phyloP scores from a whole-genome alignment of 2,329 filamentous ascomycete species.

The Neophaeococcomyces mojaviensis region DNA sequence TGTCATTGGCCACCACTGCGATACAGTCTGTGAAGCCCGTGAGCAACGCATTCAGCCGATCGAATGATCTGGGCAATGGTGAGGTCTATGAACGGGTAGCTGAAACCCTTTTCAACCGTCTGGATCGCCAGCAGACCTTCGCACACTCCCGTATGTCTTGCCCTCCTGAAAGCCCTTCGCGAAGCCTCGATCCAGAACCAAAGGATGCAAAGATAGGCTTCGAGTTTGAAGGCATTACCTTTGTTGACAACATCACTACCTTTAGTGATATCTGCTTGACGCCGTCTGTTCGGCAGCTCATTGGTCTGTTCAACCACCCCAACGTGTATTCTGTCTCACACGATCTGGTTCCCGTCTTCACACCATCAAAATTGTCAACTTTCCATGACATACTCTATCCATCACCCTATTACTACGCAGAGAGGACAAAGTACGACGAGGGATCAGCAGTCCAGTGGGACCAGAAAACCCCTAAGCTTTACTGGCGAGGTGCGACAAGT shows the following conservation, averaged over 20 bases:
- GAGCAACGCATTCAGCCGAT: slow-evolving; percentile 61
- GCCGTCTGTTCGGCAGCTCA: slow-evolving; percentile 68
- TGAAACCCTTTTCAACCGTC: slow-evolving; percentile 86
- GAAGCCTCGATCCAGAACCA: slow-evolving; percentile 57
- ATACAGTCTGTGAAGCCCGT: slow-evolving; percentile 61
- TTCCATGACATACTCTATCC: slow-evolving; percentile 92
- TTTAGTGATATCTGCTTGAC: slow-evolving; percentile 86
- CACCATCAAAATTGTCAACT: slow-evolving; percentile 88
- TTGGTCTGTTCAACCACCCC: slow-evolving; percentile 88
- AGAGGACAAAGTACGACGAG: slow-evolving; percentile 73
- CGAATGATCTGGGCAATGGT: slow-evolving; percentile 67
- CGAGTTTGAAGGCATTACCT: slow-evolving; percentile 73
- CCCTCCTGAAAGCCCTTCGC: slow-evolving; percentile 67
- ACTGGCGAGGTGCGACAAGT: slow-evolving; percentile 94
- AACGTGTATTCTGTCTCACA: slow-evolving; percentile 86
- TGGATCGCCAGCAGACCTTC: slow-evolving; percentile 86
- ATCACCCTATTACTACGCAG: slow-evolving; percentile 93
- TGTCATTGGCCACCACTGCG: slow-evolving; percentile 57
- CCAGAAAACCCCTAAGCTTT: slow-evolving; percentile 67
- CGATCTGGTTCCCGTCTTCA: slow-evolving; percentile 89
- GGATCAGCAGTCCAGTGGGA: slow-evolving; percentile 64
- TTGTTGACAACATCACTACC: slow-evolving; percentile 80
- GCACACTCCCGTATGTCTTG: slow-evolving; percentile 84
- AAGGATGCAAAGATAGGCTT: slow-evolving; percentile 60
- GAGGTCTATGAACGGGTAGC: no score